phyloP scores from a whole-genome alignment of 108 stramenopile species.

The Epithemia pelagica region DNA sequence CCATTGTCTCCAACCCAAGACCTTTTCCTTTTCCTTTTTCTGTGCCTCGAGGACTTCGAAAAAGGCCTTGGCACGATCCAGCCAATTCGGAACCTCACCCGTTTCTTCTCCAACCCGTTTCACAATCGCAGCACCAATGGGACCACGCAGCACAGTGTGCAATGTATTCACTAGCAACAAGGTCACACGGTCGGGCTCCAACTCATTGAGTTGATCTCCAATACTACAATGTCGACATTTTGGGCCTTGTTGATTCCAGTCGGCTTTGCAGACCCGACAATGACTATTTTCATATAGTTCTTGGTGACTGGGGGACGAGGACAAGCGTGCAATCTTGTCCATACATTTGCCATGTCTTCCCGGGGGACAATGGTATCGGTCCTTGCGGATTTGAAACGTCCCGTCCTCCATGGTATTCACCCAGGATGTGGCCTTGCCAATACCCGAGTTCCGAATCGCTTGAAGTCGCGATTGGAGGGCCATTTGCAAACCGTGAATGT shows the following conservation, averaged over 20 bases:
- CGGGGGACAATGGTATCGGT: slow-evolving; percentile 6
- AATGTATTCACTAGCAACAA: background rate
- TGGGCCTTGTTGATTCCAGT: slow-evolving; percentile 45
- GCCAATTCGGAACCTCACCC: too few species aligned
- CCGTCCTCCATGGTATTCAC: too few species aligned
- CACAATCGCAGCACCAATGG: background rate
- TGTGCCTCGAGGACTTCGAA: slow-evolving; percentile 31
- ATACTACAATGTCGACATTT: slow-evolving; percentile 35
- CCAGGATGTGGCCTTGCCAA: too few species aligned
- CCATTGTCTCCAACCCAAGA: slow-evolving; percentile 47
- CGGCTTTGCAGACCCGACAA: slow-evolving; percentile 41
- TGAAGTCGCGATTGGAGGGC: slow-evolving; percentile 30
- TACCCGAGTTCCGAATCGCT: slow-evolving; percentile 18
- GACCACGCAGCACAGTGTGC: background rate
- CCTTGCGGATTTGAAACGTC: too few species aligned
- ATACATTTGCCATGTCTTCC: slow-evolving; percentile 22
- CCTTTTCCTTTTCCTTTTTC: slow-evolving; percentile 33
- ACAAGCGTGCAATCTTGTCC: slow-evolving; percentile 14
- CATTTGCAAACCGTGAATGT: slow-evolving; percentile 25
- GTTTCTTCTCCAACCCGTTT: slow-evolving; percentile 5
- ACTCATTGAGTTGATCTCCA: slow-evolving; percentile 22
- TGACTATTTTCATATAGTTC: slow-evolving; percentile 44
- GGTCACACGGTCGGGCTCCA: slow-evolving; percentile 7
- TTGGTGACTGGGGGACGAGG: slow-evolving; percentile 13
- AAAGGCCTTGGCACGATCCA: slow-evolving; percentile 30